Evolutionary conservation across 2,329 filamentous ascomycete species (phyloP), one percentile per base, ranked within the genome.

Genomic region (Fusarium torulosum): DNA sequence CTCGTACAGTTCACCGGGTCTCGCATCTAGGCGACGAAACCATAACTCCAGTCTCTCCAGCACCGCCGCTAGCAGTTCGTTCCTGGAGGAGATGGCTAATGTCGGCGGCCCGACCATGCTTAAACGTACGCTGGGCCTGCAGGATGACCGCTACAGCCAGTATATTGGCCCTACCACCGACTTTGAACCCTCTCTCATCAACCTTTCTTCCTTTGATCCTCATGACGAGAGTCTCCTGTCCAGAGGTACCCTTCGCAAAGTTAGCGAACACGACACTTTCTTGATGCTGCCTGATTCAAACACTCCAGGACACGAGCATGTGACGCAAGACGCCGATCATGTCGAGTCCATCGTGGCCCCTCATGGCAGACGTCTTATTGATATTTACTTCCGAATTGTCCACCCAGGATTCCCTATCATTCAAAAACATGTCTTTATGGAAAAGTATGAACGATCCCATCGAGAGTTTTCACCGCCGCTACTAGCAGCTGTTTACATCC

Each of bases 131-230:
- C 82, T 96, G 59, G 92, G 92, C 61, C 84, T 96, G 69, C 92
- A 95, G 76, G 83, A 87, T 74, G 90, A 93, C 77, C 88, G 91
- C 63, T 93, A 91, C 77, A 93, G 91, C 79, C 91, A 93, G 79
- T 93, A 95, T 75, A 92, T 96, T 71, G 92, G 92, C 25, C 88
- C 91, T 59, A 95, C 91, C 50, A 94, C 92, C 50, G 91, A 94
- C 72, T 93, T 94, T 75, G 92, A 96, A 76, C 91, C 91, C 17
- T 90, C 90, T n/a, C 84, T 96, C 54, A 92, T 95, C 78, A 91
- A 92, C 72, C 84, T 95, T 21, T 94, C 91, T 21, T 85, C 89
- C 7, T 94, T 94, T 77, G 91, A 95, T 79, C 90, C 89, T 29
- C 90, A 91, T 75, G 91, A 94, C 81, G 92, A 95, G 80, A 94